These are phyloP conservation scores for Moesziomyces antarcticus DNA, from an alignment of 1,284 basidiomycete genomes.

Conservation along the genomic window DNA sequence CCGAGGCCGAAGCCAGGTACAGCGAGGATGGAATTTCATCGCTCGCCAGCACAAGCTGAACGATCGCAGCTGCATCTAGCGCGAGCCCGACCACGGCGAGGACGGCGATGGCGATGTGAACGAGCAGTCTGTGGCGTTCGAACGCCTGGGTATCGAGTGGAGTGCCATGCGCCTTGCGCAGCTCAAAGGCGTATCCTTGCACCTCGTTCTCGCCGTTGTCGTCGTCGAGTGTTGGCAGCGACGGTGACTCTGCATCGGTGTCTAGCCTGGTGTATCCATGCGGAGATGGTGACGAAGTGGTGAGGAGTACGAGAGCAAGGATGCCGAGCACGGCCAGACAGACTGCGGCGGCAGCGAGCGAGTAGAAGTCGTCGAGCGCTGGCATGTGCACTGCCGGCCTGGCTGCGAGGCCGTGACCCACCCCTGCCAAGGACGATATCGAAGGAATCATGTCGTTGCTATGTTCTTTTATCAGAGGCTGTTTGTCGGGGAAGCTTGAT, in stretches of 20 bases:
- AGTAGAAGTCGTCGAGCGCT: slow-evolving; percentile 15
- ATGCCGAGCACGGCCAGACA: slow-evolving; percentile 6
- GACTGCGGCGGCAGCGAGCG: slow-evolving; percentile 3
- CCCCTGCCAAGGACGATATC: slow-evolving; percentile 7
- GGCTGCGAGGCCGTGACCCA: not conserved
- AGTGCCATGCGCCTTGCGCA: slow-evolving; percentile 24
- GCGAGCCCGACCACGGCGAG: slow-evolving; percentile 27
- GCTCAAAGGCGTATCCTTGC: slow-evolving; percentile 15
- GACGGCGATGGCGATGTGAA: slow-evolving; percentile 24
- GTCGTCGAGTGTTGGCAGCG: not conserved
- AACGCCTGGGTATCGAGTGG: slow-evolving; percentile 11
- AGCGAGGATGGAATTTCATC: not conserved
- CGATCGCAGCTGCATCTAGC: slow-evolving; percentile 17
- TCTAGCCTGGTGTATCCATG: slow-evolving; percentile 7
- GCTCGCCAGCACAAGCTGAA: slow-evolving; percentile 1
- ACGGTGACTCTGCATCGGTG: slow-evolving; percentile 3
- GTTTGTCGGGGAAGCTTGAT: too few species aligned
- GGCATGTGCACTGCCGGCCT: too few species aligned
- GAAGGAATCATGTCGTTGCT: slow-evolving; percentile 15
- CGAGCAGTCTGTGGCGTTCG: slow-evolving; percentile 5
- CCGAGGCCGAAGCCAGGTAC: slow-evolving; percentile 11
- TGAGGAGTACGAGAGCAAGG: slow-evolving; percentile 9
- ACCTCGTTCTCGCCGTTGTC: slow-evolving; percentile 9
- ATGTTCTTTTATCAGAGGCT: too few species aligned
- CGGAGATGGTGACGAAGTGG: not conserved